Conservation (phyloP, 108 stramenopile species). For the Cyclotella distinguenda region DNA sequence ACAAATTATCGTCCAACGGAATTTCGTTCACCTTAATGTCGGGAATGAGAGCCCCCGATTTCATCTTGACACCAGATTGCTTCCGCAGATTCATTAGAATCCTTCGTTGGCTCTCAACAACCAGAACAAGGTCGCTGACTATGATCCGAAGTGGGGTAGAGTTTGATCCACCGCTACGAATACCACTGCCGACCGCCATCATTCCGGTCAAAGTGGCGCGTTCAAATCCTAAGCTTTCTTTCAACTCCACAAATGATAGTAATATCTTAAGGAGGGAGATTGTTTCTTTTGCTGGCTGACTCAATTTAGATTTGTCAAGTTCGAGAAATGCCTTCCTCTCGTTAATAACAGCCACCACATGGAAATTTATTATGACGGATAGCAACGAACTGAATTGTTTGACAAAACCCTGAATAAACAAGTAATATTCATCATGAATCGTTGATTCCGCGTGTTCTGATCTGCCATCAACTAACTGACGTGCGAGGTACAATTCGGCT, state of each 20-base stretch:
- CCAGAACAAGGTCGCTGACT: slow-evolving; percentile 64
- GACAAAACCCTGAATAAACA: no score
- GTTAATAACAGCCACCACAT: no score
- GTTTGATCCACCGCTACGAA: not conserved
- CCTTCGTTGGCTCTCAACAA: slow-evolving; percentile 67
- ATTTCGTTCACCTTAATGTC: not conserved
- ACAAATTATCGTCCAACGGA: slow-evolving; percentile 29
- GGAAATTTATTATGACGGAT: no score
- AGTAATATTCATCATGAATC: no score
- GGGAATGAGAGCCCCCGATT: not conserved
- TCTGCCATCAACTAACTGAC: slow-evolving; percentile 25
- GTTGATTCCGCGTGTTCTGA: no score
- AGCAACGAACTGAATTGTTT: no score
- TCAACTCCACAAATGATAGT: slow-evolving; percentile 56
- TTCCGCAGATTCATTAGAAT: slow-evolving; percentile 46
- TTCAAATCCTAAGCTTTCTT: slow-evolving; percentile 72
- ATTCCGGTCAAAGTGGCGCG: slow-evolving; percentile 57
- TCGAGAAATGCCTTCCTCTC: no score
- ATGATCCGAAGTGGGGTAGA: slow-evolving; percentile 33
- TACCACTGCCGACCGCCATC: slow-evolving; percentile 31
- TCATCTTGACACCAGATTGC: slow-evolving; percentile 22
- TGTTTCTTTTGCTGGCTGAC: no score
- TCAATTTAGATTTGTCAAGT: no score
- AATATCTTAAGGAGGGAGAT: slow-evolving; percentile 50
- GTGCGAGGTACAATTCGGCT: not conserved